Percentiles rank a stretch among this genome's conserved stretches.
Conservation (phyloP, 1,284 basidiomycete species). For the Puccinia novopanici region DNA sequence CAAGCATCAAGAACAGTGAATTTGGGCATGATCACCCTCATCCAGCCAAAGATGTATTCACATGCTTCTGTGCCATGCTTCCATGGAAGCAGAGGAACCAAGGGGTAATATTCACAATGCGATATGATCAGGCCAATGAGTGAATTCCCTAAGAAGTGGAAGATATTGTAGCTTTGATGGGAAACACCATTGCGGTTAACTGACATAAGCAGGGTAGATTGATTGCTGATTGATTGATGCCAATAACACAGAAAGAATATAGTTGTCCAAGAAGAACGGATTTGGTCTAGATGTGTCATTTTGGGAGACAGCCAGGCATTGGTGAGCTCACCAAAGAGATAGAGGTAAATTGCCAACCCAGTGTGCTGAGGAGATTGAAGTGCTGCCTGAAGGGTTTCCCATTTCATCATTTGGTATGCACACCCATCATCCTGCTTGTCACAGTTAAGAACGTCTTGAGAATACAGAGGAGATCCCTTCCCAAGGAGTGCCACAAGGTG, state of each 20-base stretch:
- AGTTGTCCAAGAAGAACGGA: conserved; percentile 11
- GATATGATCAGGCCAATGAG: conserved; percentile 24
- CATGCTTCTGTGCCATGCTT: conserved; percentile 41
- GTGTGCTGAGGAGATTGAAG: background rate
- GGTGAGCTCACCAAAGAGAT: conserved; percentile 24
- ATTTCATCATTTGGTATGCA: background rate
- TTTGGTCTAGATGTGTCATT: conserved; percentile 18
- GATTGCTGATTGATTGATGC: conserved; percentile 14
- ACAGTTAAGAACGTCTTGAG: conserved; percentile 1
- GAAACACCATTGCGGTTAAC: conserved; percentile 20
- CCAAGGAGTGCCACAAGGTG: conserved; percentile 10
- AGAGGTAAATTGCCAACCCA: conserved; percentile 22
- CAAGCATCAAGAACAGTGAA: conserved; percentile 25
- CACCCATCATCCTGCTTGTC: conserved; percentile 21
- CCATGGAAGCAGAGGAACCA: conserved; percentile 25
- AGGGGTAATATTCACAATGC: conserved; percentile 14
- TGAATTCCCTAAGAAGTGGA: conserved; percentile 7
- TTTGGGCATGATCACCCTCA: conserved; percentile 4
- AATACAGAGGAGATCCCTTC: background rate
- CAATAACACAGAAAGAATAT: conserved; percentile 22
- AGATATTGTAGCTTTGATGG: conserved; percentile 24
- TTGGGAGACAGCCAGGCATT: conserved; percentile 9
- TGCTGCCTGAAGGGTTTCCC: background rate
- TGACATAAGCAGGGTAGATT: conserved; percentile 13
- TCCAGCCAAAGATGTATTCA: background rate